Evolutionary conservation across 2,329 filamentous ascomycete genomes (phyloP).

Genomic region (Fusarium stilboides): DNA sequence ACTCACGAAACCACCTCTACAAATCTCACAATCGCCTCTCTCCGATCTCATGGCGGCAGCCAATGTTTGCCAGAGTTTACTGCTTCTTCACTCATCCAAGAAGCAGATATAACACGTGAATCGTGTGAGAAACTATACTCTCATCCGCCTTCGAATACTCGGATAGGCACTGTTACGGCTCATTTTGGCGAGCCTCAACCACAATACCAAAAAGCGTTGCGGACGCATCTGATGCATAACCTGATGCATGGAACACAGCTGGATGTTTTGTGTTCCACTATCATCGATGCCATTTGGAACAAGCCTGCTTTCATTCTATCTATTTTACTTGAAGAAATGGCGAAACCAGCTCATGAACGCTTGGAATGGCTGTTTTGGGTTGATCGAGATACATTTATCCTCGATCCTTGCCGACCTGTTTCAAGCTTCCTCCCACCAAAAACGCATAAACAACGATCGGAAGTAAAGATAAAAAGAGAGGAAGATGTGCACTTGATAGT

Average conservation of each 20-base stretch:
- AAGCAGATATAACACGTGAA: neutral
- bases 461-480: neutral
- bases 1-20: too few species aligned
- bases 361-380: conserved; percentile 7
- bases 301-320: conserved; percentile 12
- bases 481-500: neutral
- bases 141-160: neutral
- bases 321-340: neutral
- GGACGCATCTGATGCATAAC: neutral
- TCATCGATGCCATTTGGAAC: conserved; percentile 4
- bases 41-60: neutral
- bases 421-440: neutral
- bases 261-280: neutral
- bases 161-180: conserved; percentile 1
- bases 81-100: neutral
- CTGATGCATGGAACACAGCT: neutral
- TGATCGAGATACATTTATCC: conserved; percentile 1
- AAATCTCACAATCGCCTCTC: neutral
- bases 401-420: conserved; percentile 1
- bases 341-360: neutral
- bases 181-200: neutral
- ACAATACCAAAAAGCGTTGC: neutral
- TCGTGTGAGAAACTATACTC: neutral
- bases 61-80: neutral
- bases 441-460: neutral